Conservation (phyloP, 2,329 filamentous ascomycete species). For the Colletotrichum tropicale region DNA sequence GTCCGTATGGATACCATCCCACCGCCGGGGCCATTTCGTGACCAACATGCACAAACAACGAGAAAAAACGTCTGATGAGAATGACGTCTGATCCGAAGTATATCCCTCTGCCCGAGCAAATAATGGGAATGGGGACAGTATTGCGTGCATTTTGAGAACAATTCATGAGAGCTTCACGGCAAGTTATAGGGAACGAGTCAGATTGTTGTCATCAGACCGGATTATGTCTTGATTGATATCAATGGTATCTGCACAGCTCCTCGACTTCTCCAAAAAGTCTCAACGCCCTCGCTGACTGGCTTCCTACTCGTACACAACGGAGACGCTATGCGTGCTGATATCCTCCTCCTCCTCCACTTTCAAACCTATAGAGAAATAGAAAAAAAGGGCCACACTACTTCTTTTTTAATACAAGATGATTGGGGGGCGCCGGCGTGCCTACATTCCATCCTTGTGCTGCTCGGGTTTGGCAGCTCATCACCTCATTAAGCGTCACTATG, state of each 20-base stretch:
- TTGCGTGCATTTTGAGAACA: background rate
- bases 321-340: conserved; percentile 10
- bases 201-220: background rate
- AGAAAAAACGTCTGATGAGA: background rate
- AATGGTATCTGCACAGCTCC: conserved; percentile 12
- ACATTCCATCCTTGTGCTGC: background rate
- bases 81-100: background rate
- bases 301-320: conserved; percentile 5
- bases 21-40: background rate
- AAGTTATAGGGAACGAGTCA: background rate
- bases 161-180: background rate
- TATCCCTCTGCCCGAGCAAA: background rate
- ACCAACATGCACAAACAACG: background rate
- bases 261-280: background rate
- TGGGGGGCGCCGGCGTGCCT: conserved; percentile 13
- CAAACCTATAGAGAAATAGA: background rate
- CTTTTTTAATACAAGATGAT: conserved; percentile 29
- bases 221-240: conserved; percentile 12
- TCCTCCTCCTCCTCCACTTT: background rate
- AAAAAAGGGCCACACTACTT: conserved; percentile 12
- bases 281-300: background rate
- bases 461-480: background rate
- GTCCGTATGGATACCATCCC: background rate
- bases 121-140: background rate
- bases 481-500: conserved; percentile 19